These are phyloP conservation scores for Erysimum pusillum DNA, from an alignment of 441 rosid genomes.

Conservation along the genomic window DNA sequence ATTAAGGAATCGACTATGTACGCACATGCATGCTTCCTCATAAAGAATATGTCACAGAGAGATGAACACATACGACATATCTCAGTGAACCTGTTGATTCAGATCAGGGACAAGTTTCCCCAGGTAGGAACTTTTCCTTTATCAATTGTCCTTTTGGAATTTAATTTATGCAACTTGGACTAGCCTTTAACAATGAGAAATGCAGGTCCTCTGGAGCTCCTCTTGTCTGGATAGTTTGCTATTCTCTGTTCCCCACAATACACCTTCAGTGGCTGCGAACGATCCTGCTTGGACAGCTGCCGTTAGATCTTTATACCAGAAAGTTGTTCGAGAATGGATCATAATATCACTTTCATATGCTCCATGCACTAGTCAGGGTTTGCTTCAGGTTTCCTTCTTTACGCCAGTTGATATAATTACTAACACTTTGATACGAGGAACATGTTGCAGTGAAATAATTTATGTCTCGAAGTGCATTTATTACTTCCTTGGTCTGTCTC, in stretches of 20 bases:
- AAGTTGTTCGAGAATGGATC: constrained; percentile 90
- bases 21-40: constrained; percentile 84
- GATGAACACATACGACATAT: constrained; percentile 85
- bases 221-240: constrained; percentile 89
- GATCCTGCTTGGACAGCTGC: constrained; percentile 89
- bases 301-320: constrained; percentile 90
- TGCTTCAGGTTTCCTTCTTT: constrained; percentile 80
- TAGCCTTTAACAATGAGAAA: constrained; percentile 34
- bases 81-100: constrained; percentile 79
- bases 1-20: constrained; percentile 68
- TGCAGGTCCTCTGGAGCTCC: constrained; percentile 98
- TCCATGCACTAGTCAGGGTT: constrained; percentile 99
- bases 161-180: constrained; percentile 19
- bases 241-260: constrained; percentile 76
- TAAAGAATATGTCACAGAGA: constrained; percentile 84
- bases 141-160: constrained; percentile 10
- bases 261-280: constrained; percentile 71
- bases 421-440: no score
- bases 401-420: no score
- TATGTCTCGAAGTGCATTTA: no score
- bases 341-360: constrained; percentile 88
- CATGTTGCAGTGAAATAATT: no score
- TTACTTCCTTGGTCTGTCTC: no score
- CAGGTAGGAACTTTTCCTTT: constrained; percentile 72
- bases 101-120: constrained; percentile 89